phyloP scores from a whole-genome alignment of 2,329 filamentous ascomycete genomes.

The Scytalidium lignicola region DNA sequence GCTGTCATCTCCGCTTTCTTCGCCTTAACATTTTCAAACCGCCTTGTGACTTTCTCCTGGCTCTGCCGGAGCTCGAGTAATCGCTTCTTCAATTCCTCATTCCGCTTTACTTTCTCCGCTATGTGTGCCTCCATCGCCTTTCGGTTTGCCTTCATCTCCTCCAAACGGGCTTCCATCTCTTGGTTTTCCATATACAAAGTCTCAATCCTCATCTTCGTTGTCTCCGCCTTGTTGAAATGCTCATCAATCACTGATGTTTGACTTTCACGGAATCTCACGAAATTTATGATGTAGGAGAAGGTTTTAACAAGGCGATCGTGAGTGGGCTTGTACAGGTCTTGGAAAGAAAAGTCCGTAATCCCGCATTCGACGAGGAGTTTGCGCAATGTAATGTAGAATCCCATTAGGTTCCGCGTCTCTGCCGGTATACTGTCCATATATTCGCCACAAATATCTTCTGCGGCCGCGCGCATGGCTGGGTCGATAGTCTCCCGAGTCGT shows the following conservation, averaged over 20 bases:
- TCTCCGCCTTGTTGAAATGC: slow-evolving; percentile 87
- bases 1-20: slow-evolving; percentile 74
- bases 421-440: slow-evolving; percentile 77
- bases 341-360: slow-evolving; percentile 89
- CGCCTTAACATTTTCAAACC: slow-evolving; percentile 75
- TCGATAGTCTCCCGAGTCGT: slow-evolving; percentile 89
- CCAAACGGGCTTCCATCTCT: slow-evolving; percentile 73
- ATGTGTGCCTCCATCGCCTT: slow-evolving; percentile 77
- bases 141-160: slow-evolving; percentile 75
- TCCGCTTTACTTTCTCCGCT: slow-evolving; percentile 77
- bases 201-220: slow-evolving; percentile 83
- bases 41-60: slow-evolving; percentile 77
- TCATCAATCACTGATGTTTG: slow-evolving; percentile 87
- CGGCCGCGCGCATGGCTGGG: slow-evolving; percentile 88
- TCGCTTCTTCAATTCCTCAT: slow-evolving; percentile 79
- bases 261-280: slow-evolving; percentile 92
- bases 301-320: slow-evolving; percentile 89
- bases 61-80: slow-evolving; percentile 74
- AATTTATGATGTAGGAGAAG: slow-evolving; percentile 97
- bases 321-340: slow-evolving; percentile 85
- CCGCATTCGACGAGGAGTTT: slow-evolving; percentile 81
- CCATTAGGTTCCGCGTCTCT: slow-evolving; percentile 92
- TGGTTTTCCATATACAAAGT: slow-evolving; percentile 80
- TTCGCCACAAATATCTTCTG: slow-evolving; percentile 80
- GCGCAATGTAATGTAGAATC: slow-evolving; percentile 82